A percentile compares a stretch with the other conserved stretches of the same genome.
Conservation (phyloP, 495 filamentous ascomycete species). For the Staphylotrichum longicolle region DNA sequence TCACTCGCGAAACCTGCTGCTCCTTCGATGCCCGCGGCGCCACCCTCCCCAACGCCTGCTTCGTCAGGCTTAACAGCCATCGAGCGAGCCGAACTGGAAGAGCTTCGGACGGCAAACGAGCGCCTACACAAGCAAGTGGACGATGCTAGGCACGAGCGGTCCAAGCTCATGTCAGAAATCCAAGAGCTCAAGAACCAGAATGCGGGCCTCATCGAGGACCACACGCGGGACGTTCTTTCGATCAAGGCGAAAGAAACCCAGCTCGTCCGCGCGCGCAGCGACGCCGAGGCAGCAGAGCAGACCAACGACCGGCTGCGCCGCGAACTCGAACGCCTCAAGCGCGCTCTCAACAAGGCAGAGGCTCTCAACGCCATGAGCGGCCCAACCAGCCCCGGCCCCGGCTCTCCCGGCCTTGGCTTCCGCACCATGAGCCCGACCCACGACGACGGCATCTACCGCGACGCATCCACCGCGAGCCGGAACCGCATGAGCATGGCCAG, state of each 20-base stretch:
- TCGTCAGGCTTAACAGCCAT: conserved; percentile 61
- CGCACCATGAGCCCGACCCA: conserved; percentile 46
- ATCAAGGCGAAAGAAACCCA: conserved; percentile 99
- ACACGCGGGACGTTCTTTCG: conserved; percentile 89
- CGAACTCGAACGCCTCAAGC: conserved; percentile 91
- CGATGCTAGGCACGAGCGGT: conserved; percentile 72
- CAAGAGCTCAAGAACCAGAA: conserved; percentile 92
- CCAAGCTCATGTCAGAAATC: conserved; percentile 71
- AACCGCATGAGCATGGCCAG: conserved; percentile 67
- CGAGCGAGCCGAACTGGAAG: conserved; percentile 86
- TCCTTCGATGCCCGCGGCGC: conserved; percentile 34
- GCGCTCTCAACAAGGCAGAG: conserved; percentile 59
- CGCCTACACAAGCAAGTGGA: conserved; percentile 66
- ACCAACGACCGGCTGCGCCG: conserved; percentile 76
- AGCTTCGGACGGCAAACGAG: conserved; percentile 80
- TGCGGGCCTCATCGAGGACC: conserved; percentile 94
- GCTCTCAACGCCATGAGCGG: conserved; percentile 40
- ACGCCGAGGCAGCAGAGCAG: conserved; percentile 84
- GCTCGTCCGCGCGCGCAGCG: conserved; percentile 82
- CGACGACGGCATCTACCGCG: conserved; percentile 54
- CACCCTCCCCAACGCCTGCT: conserved; percentile 49
- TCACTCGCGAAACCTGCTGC: conserved; percentile 76
- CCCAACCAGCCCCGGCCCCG: conserved; percentile 42
- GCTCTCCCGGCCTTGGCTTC: conserved; percentile 20
- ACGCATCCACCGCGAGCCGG: conserved; percentile 39